phyloP scores from a whole-genome alignment of 805 yeast species.

The Ogataea dorogensis region DNA sequence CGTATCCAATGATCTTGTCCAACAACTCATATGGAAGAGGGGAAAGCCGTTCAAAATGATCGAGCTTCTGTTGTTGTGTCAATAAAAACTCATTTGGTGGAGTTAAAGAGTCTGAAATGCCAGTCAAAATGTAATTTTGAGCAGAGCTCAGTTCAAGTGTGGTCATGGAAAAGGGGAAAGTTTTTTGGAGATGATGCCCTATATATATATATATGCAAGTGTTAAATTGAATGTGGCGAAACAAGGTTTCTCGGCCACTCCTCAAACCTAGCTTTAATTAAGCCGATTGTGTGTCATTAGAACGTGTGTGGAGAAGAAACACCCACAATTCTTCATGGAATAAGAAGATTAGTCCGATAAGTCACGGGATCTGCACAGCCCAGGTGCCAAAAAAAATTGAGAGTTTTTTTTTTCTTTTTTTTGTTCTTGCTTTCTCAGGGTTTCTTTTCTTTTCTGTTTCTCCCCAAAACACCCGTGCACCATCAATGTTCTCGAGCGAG shows the following conservation, averaged over 20 bases:
- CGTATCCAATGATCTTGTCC: constrained; percentile 32
- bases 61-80: constrained; percentile 18
- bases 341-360: constrained; percentile 6
- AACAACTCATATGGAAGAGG: constrained; percentile 35
- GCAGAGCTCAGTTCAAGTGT: constrained; percentile 20
- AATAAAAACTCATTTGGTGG: constrained; percentile 20
- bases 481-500: constrained; percentile 21
- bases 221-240: neutral
- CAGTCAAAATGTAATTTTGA: constrained; percentile 13
- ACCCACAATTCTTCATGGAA: neutral
- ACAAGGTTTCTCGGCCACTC: constrained; percentile 1
- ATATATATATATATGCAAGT: constrained; percentile 3
- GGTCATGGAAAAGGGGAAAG: constrained; percentile 16
- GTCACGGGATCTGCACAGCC: constrained; percentile 11
- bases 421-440: no score
- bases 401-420: constrained; percentile 9
- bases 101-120: constrained; percentile 5
- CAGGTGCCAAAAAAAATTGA: neutral
- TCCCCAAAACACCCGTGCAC: constrained; percentile 7
- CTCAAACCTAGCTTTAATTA: neutral
- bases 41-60: constrained; percentile 13
- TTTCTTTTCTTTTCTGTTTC: constrained; percentile 6
- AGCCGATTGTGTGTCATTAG: neutral
- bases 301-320: neutral
- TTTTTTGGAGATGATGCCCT: constrained; percentile 2